These are phyloP conservation scores for Aureobasidium sp. DNA, from an alignment of 2,329 filamentous ascomycete genomes.

Conservation along the genomic window DNA sequence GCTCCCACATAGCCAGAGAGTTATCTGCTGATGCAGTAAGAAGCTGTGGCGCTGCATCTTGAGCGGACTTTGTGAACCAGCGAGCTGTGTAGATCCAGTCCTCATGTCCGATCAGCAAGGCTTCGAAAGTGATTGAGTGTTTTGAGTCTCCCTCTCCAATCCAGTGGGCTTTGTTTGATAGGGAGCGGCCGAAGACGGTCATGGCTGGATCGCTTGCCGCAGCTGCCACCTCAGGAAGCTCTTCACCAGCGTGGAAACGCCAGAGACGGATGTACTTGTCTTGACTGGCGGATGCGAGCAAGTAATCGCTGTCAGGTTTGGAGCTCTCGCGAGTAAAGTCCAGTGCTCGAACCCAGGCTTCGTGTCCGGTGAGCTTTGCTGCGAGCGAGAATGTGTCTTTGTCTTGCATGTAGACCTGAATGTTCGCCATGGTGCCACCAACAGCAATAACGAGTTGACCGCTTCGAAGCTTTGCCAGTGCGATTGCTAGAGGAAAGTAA, in stretches of 20 bases:
- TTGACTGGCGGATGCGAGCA: constrained; percentile 89
- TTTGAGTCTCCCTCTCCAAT: constrained; percentile 54
- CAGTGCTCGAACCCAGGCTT: constrained; percentile 87
- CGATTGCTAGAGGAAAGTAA: constrained; percentile 73
- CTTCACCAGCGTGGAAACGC: constrained; percentile 67
- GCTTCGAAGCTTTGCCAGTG: constrained; percentile 52
- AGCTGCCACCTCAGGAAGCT: constrained; percentile 49
- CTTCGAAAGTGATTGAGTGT: constrained; percentile 86
- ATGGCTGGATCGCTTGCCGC: constrained; percentile 48
- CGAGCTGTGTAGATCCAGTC: constrained; percentile 93
- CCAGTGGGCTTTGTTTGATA: constrained; percentile 83
- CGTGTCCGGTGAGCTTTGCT: constrained; percentile 77
- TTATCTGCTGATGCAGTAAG: constrained; percentile 93
- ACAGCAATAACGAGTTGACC: constrained; percentile 55
- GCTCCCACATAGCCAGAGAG: constrained; percentile 86
- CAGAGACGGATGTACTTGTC: constrained; percentile 96
- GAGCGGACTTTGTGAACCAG: constrained; percentile 51
- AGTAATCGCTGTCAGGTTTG: constrained; percentile 52
- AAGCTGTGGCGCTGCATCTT: constrained; percentile 39
- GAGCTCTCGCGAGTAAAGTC: constrained; percentile 61
- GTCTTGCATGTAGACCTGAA: constrained; percentile 68
- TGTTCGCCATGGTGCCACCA: constrained; percentile 73
- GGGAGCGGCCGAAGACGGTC: constrained; percentile 58
- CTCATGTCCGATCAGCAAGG: constrained; percentile 86
- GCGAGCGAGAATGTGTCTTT: constrained; percentile 56